Conservation (phyloP, 2,329 filamentous ascomycete genomes). For the Cladosporium sp. region DNA sequence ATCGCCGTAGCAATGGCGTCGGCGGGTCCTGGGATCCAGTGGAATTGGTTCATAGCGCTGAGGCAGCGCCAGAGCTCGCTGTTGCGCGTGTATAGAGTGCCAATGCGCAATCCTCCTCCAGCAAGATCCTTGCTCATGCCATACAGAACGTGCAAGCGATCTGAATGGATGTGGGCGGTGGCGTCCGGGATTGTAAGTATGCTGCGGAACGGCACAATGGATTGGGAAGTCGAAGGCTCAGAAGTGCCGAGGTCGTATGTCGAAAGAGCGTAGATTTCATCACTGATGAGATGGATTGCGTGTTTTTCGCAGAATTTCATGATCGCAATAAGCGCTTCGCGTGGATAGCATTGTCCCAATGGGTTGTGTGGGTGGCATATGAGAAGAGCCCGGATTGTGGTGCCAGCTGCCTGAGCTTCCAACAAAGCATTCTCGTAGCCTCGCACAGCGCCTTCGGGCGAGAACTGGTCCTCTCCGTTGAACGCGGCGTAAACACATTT, state of each 20-base stretch:
- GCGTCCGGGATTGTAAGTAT: constrained; percentile 4
- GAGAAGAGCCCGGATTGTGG: constrained; percentile 38
- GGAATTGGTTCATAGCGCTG: constrained; percentile 22
- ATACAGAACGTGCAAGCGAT: constrained; percentile 30
- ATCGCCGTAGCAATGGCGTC: constrained; percentile 31
- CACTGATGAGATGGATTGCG: constrained; percentile 31
- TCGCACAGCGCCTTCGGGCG: constrained; percentile 23
- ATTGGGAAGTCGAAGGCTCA: not conserved
- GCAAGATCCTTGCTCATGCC: constrained; percentile 35
- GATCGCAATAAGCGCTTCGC: constrained; percentile 20
- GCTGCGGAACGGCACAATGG: constrained; percentile 10
- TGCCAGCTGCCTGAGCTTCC: constrained; percentile 29
- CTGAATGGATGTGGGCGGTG: constrained; percentile 5
- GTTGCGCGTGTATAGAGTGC: constrained; percentile 25
- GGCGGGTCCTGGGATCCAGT: constrained; percentile 28
- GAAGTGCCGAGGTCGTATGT: constrained; percentile 18
- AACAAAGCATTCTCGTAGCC: constrained; percentile 38
- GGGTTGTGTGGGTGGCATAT: constrained; percentile 45
- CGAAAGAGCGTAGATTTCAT: constrained; percentile 37
- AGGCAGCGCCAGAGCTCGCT: constrained; percentile 24
- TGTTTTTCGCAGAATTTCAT: constrained; percentile 29
- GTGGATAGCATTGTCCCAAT: constrained; percentile 30
- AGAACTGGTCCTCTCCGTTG: constrained; percentile 36
- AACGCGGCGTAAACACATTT: constrained; percentile 39
- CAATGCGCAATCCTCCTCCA: constrained; percentile 31